Evolutionary conservation across 225 moss, liverwort and hornwort genomes (phyloP).

Genomic region (Anthoceros angustus): DNA sequence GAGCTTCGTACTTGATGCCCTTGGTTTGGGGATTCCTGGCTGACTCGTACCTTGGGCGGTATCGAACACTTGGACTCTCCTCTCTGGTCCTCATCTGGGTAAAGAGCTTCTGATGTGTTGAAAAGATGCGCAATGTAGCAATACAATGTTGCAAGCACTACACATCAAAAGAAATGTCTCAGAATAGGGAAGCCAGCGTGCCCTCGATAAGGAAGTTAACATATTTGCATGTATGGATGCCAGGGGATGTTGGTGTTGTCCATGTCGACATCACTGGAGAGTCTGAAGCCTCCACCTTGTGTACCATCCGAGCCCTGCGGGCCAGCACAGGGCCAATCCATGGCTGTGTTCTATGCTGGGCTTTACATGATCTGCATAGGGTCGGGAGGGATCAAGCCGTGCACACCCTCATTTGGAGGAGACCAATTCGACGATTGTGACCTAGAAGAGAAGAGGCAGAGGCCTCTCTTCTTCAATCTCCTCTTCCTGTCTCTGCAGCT

Average conservation of each 20-base stretch:
- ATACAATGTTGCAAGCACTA: neutral
- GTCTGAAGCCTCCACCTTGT: conserved; percentile 41
- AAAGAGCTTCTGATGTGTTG: conserved; percentile 8
- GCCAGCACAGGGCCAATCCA: conserved; percentile 33
- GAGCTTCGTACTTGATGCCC: conserved; percentile 57
- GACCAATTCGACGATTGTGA: conserved; percentile 82
- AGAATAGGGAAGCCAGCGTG: conserved; percentile 1
- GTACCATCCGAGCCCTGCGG: conserved; percentile 28
- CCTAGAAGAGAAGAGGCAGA: conserved; percentile 29
- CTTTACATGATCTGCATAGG: conserved; percentile 55
- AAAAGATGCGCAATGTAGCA: neutral
- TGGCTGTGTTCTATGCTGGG: conserved; percentile 32
- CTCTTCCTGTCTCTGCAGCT: conserved; percentile 50
- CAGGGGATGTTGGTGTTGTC: neutral
- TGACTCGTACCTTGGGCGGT: conserved; percentile 72
- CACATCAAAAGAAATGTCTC: too few relatives aligned
- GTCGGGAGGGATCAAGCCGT: conserved; percentile 43
- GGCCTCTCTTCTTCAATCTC: conserved; percentile 68
- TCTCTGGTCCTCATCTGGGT: conserved; percentile 38
- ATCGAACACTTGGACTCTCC: conserved; percentile 48
- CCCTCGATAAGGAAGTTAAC: conserved; percentile 20
- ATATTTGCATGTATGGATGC: neutral
- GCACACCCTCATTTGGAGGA: conserved; percentile 56
- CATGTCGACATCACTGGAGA: neutral
- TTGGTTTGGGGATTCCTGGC: conserved; percentile 63